Evolutionary conservation across 352 stramenopile species (phyloP).

Genomic region (Globisporangium acanthophoron): DNA sequence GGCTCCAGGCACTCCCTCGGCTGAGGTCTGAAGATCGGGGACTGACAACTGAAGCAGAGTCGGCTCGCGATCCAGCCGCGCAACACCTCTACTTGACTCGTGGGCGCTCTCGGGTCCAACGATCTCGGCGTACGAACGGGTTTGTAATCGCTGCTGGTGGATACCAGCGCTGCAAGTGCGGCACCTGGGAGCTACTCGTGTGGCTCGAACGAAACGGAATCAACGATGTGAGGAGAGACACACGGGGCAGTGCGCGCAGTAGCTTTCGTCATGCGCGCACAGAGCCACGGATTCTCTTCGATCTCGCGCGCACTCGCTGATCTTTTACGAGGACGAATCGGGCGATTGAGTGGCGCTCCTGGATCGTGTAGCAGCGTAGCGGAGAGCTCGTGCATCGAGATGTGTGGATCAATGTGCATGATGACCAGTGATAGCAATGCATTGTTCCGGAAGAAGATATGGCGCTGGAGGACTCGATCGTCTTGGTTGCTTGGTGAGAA

Average conservation of each 20-base stretch:
- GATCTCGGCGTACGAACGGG: slow-evolving; percentile 5
- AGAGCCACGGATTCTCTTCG: neutral
- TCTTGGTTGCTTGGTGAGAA: neutral
- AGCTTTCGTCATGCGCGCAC: neutral
- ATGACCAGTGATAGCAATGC: neutral
- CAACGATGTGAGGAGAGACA: neutral
- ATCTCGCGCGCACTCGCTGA: too few species aligned
- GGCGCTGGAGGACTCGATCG: too few species aligned
- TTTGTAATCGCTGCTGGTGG: slow-evolving; percentile 8
- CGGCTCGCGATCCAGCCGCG: neutral
- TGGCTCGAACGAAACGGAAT: neutral
- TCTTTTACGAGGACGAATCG: neutral
- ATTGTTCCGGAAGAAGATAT: neutral
- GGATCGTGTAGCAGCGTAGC: neutral
- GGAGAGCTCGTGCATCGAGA: neutral
- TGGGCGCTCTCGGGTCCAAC: neutral
- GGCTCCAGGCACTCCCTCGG: slow-evolving; percentile 1
- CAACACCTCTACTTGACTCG: neutral
- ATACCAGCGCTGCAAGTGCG: neutral
- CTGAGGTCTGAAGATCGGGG: slow-evolving; percentile 8
- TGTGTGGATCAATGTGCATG: neutral
- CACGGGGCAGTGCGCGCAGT: neutral
- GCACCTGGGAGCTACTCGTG: neutral
- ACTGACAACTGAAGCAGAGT: neutral
- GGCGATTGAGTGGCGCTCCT: too few species aligned